Conservation (phyloP, 805 yeast species). For the Zygotorulaspora sp. region DNA sequence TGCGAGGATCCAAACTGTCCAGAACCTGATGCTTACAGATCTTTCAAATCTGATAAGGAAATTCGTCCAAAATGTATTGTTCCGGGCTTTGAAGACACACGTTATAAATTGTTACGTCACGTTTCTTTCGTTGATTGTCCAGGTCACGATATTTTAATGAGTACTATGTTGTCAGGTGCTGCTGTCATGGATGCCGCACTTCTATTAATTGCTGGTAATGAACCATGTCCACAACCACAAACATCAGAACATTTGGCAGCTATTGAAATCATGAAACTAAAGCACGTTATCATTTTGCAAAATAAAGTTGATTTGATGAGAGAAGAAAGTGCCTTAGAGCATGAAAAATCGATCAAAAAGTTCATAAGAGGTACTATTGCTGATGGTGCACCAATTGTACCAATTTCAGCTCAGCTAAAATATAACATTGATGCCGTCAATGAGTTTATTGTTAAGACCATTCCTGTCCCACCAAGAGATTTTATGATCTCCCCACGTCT, state of each 20-base stretch:
- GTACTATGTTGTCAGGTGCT: slow-evolving; percentile 99
- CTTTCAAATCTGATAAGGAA: slow-evolving; percentile 92
- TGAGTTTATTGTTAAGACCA: slow-evolving; percentile 85
- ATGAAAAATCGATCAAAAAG: slow-evolving; percentile 84
- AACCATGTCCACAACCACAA: slow-evolving; percentile 99
- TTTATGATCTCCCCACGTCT: slow-evolving; percentile 89
- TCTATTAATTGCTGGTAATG: slow-evolving; percentile 94
- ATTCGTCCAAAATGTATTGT: slow-evolving; percentile 88
- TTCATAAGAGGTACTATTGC: slow-evolving; percentile 98
- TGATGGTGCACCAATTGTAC: slow-evolving; percentile 98
- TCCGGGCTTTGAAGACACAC: slow-evolving; percentile 74
- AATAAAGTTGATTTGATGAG: slow-evolving; percentile 98
- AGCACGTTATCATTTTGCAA: slow-evolving; percentile 92
- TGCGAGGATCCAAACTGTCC: slow-evolving; percentile 83
- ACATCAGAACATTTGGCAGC: slow-evolving; percentile 99
- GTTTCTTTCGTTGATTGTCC: slow-evolving; percentile 99
- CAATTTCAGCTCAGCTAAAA: slow-evolving; percentile 97
- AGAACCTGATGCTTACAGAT: slow-evolving; percentile 91
- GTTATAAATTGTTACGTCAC: slow-evolving; percentile 87
- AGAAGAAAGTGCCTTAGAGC: slow-evolving; percentile 94
- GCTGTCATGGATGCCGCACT: slow-evolving; percentile 99
- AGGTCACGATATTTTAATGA: slow-evolving; percentile 99
- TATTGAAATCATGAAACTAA: slow-evolving; percentile 96
- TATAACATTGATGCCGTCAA: slow-evolving; percentile 98
- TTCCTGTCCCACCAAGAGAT: slow-evolving; percentile 96